phyloP scores from a whole-genome alignment of 108 stramenopile genomes.

The Cylindrotheca closterium region DNA sequence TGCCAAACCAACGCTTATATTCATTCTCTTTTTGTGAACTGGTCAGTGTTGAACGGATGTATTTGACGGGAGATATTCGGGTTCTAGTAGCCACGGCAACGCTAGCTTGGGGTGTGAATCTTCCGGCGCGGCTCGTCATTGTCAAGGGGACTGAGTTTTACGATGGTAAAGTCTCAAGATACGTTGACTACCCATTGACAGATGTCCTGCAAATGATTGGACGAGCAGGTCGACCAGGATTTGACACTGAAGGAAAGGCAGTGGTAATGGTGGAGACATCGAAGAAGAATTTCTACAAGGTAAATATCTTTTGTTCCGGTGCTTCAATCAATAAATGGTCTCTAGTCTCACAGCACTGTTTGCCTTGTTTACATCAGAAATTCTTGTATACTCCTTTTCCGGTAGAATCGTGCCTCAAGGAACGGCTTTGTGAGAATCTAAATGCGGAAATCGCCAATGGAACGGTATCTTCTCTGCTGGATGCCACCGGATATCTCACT shows the following conservation, averaged over 20 bases:
- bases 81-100: conserved; percentile 89
- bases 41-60: conserved; percentile 84
- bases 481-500: conserved; percentile 89
- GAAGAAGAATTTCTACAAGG: conserved; percentile 96
- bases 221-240: conserved; percentile 93
- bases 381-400: conserved; percentile 99
- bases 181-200: conserved; percentile 98
- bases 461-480: conserved; percentile 68
- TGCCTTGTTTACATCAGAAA: conserved; percentile 30
- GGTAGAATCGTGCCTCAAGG: conserved; percentile 93
- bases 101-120: conserved; percentile 90
- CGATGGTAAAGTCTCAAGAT: conserved; percentile 91
- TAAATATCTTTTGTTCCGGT: conserved; percentile 4
- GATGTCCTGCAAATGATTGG: conserved; percentile 99
- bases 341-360: neutral
- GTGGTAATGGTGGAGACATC: conserved; percentile 92
- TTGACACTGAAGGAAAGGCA: conserved; percentile 91
- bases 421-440: conserved; percentile 88
- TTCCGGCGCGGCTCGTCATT: conserved; percentile 70
- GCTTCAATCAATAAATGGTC: neutral
- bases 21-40: too few species aligned
- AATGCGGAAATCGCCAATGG: conserved; percentile 95
- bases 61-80: conserved; percentile 88
- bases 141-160: conserved; percentile 99
- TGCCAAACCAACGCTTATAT: too few species aligned